These are phyloP conservation scores for Soucietia sequanensis DNA, from an alignment of 805 yeast species.

Conservation along the genomic window DNA sequence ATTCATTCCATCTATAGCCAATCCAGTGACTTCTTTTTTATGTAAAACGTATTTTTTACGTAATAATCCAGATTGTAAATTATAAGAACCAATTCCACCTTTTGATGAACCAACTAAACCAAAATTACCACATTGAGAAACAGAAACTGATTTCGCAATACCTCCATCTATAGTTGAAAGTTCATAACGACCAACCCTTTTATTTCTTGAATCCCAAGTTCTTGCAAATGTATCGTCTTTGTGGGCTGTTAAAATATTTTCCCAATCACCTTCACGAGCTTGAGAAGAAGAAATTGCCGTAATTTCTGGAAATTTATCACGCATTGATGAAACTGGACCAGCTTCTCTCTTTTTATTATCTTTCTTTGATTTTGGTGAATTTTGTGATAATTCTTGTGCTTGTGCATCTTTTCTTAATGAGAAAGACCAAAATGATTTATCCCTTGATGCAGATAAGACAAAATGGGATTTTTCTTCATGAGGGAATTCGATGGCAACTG, in stretches of 20 bases:
- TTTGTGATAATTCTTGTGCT: constrained; percentile 88
- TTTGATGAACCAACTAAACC: constrained; percentile 84
- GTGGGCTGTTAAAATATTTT: constrained; percentile 85
- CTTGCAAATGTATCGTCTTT: constrained; percentile 79
- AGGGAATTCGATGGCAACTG: constrained; percentile 72
- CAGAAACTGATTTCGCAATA: constrained; percentile 66
- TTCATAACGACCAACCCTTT: constrained; percentile 74
- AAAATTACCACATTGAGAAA: constrained; percentile 94
- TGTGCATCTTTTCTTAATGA: constrained; percentile 95
- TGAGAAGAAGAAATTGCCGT: constrained; percentile 67
- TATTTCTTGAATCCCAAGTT: constrained; percentile 82
- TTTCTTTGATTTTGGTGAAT: constrained; percentile 39
- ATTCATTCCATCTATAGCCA: constrained; percentile 88
- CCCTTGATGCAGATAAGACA: constrained; percentile 81
- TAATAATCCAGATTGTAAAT: constrained; percentile 85
- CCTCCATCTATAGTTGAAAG: constrained; percentile 78
- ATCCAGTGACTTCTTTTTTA: constrained; percentile 81
- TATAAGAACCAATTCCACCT: constrained; percentile 85
- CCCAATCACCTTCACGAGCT: constrained; percentile 88
- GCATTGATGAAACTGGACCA: constrained; percentile 52
- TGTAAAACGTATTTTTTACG: constrained; percentile 70
- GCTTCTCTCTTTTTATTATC: constrained; percentile 42
- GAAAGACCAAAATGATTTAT: constrained; percentile 84
- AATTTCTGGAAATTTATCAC: constrained; percentile 77
- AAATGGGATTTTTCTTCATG: constrained; percentile 76